Evolutionary conservation across 805 yeast species (phyloP), one percentile per base, ranked within the genome.

Genomic region (Lipomyces mesembrius): DNA sequence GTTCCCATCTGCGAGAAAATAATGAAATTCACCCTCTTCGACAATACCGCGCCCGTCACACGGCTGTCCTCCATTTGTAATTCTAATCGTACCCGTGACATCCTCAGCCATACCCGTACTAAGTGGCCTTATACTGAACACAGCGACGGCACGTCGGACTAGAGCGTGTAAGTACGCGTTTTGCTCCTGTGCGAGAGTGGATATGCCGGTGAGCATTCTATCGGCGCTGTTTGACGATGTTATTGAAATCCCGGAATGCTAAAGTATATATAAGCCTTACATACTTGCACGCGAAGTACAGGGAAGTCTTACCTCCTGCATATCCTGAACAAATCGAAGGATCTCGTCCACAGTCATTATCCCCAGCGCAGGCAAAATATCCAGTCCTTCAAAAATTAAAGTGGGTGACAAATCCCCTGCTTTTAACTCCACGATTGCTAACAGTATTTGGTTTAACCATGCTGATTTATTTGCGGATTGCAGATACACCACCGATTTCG

Each of bases 51-150:
- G 29, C 14, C 34, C 46, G 2, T 22, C 56, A 17, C 46, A 22
- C 8, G 66, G 64, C 54, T 60, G 59, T 2, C 71, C 71, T 14
- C 71, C 71, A 17, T 63, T 54, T 17, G 62, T 54, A 25, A 66
- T 61, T 32, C 68, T 25, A 12, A 70, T 25, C 4, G 57, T n/a
- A 11, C 73, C 73, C 6, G 72, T 69, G 11, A 70, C 65, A 14
- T 70, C 73, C 11, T 62, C 60, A 1, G 73, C 72, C 20, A 43
- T 43, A 4, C 73, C 73, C 2, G 72, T 63, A 32, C 51, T 60
- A 17, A 70, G 61, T 2, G 73, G 66, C 22, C 73, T 59, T n/a
- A 69, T n/a, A 46, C 63, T 61, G 62, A 62, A 54, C 2, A 69
- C 65, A 2, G 70, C 70, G 7, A 32, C 25, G 3, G 70, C 57